Conservation (phyloP, 2,329 filamentous ascomycete species). For the Trichoderma sp. region DNA sequence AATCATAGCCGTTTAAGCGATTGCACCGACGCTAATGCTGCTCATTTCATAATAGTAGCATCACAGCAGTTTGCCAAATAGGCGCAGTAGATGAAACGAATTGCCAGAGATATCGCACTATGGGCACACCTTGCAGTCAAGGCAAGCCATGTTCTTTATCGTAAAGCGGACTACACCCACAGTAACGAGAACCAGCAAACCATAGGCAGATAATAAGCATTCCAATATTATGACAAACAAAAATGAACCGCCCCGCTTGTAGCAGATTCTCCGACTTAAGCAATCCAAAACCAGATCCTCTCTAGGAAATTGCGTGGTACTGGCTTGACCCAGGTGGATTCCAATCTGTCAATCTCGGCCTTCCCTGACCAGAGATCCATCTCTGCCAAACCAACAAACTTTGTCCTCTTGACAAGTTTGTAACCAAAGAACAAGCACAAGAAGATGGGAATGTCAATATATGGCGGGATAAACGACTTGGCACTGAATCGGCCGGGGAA, state of each 20-base stretch:
- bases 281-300: conserved; percentile 42
- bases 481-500: conserved; percentile 49
- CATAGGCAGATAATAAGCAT: not conserved
- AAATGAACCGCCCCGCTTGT: not conserved
- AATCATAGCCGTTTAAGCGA: not conserved
- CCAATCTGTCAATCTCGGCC: conserved; percentile 37
- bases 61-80: not conserved
- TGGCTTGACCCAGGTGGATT: conserved; percentile 36
- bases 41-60: not conserved
- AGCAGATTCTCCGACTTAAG: conserved; percentile 23
- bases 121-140: no score
- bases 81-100: no score
- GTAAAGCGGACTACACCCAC: not conserved
- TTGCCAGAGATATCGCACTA: not conserved
- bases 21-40: not conserved
- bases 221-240: not conserved
- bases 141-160: not conserved
- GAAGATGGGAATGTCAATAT: conserved; percentile 69
- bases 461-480: conserved; percentile 60
- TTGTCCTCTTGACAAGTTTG: conserved; percentile 63
- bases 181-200: not conserved
- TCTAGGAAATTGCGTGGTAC: conserved; percentile 38
- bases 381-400: conserved; percentile 36
- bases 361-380: conserved; percentile 43
- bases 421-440: conserved; percentile 58